phyloP scores from a whole-genome alignment of 768 basidiomycete genomes.

The Auricularia heimuer region DNA sequence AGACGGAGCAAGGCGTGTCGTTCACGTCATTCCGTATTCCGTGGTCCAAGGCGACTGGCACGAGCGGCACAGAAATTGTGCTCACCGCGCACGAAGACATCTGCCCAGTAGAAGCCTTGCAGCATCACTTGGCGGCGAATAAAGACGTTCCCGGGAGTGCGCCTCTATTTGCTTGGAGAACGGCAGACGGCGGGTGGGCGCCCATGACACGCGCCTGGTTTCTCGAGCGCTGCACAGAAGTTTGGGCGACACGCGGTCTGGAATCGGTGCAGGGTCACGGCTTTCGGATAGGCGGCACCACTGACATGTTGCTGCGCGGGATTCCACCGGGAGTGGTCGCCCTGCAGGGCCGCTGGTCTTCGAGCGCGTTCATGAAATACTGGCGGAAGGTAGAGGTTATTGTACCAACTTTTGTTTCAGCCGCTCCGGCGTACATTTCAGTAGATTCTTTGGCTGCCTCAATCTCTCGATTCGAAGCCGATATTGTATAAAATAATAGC shows the following conservation, averaged over 20 bases:
- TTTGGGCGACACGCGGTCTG: neutral
- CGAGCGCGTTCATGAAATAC: constrained; percentile 8
- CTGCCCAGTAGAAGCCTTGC: too few species aligned
- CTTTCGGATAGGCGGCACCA: constrained; percentile 13
- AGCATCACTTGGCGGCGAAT: too few species aligned
- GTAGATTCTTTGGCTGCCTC: neutral
- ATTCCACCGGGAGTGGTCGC: constrained; percentile 5
- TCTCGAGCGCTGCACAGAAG: constrained; percentile 5
- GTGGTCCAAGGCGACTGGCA: too few species aligned
- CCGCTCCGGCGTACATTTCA: neutral
- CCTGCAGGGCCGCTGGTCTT: constrained; percentile 11
- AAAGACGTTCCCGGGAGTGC: neutral
- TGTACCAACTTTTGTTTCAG: neutral
- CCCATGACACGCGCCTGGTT: neutral
- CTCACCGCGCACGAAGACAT: too few species aligned
- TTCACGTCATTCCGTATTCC: too few species aligned
- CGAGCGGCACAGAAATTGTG: too few species aligned
- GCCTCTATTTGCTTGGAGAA: constrained; percentile 7
- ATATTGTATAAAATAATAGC: neutral
- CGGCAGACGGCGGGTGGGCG: neutral
- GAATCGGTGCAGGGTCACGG: constrained; percentile 5
- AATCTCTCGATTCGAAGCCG: neutral
- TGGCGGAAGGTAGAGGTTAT: neutral
- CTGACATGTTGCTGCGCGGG: constrained; percentile 6
- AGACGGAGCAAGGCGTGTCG: too few species aligned